Percentiles rank a stretch among this genome's conserved stretches.
Conservation (phyloP, 306 rosid species). For the Coriaria nepalensis region DNA sequence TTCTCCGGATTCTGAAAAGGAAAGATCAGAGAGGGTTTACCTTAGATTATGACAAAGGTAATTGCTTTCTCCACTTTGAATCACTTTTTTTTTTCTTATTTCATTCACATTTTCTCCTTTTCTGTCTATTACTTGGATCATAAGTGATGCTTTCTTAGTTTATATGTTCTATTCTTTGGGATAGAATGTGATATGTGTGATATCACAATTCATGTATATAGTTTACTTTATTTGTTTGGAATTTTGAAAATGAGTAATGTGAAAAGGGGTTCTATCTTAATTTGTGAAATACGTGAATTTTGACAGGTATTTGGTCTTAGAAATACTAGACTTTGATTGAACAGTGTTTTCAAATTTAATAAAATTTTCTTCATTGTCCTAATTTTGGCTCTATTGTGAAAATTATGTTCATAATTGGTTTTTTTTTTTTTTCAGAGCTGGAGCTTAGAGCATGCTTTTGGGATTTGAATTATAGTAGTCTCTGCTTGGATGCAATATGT, state of each 20-base stretch:
- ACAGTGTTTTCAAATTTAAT: not conserved
- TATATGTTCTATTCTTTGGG: constrained; percentile 11
- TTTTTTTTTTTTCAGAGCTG: constrained; percentile 15
- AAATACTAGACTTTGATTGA: not conserved
- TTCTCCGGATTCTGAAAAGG: constrained; percentile 41
- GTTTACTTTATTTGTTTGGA: constrained; percentile 13
- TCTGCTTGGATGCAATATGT: constrained; percentile 25
- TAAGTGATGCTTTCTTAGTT: constrained; percentile 47
- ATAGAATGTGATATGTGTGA: constrained; percentile 18
- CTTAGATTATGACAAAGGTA: constrained; percentile 51
- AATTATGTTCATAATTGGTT: constrained; percentile 29
- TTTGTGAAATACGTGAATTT: not conserved
- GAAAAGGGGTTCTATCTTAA: constrained; percentile 11
- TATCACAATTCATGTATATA: constrained; percentile 18
- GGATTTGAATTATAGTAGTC: constrained; percentile 19
- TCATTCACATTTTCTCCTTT: constrained; percentile 25
- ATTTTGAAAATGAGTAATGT: constrained; percentile 17
- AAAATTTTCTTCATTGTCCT: not conserved
- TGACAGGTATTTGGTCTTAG: constrained; percentile 1
- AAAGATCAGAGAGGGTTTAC: constrained; percentile 40
- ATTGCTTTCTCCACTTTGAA: constrained; percentile 34
- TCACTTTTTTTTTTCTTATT: constrained; percentile 11
- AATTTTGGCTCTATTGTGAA: not conserved
- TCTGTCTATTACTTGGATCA: constrained; percentile 47
- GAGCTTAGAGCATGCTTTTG: constrained; percentile 18